Evolutionary conservation across 2,329 filamentous ascomycete species (phyloP), one percentile per base, ranked within the genome.

Genomic region (Alternaria ventricosa): DNA sequence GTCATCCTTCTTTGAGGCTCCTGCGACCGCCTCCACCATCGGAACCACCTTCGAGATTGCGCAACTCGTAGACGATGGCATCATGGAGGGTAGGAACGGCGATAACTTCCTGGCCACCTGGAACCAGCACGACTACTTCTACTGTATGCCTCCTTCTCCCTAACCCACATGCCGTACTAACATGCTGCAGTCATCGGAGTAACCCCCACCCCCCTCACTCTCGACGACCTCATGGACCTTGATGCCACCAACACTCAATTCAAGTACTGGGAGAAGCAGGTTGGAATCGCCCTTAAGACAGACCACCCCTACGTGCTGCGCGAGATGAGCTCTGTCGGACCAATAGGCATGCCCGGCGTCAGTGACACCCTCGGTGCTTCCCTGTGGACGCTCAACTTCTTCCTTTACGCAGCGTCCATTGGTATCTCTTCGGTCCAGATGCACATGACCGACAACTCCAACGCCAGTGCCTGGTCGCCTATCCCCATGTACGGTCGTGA

Each of bases 121-220:
- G 84, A 86, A 86, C 65, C 84, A 86, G 74, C 84, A 86, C 71
- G 82, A 86, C 71, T 86, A 86, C 75, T 85, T 83, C 70, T 85
- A 85, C 68, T 86, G 75, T 78, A 70, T 30, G 75, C 66, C 41
- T 15, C 18, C 22, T 23, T 13, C 18, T 6, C 11, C 27, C 8
- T 9, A 22, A 8, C n/a, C 47, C n/a, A 23, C 15, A 44, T 18
- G n/a, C 30, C 6, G 28, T 47, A 25, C 70, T 76, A 69, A 76
- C 60, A 41, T n/a, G 2, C 30, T 50, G 0, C 51, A 79, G 76
- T 84, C 71, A 81, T 86, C 63, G 82, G 81, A 30, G 83, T 86
- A 5, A 83, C 84, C 6, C 71, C 71, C 1, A 81, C 79, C 56
- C 72, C 78, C 2, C 70, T 86, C 44, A 85, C 82, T 0, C 77